phyloP scores from a whole-genome alignment of 176 grass and related monocot genomes.

The Oryza brachyantha region DNA sequence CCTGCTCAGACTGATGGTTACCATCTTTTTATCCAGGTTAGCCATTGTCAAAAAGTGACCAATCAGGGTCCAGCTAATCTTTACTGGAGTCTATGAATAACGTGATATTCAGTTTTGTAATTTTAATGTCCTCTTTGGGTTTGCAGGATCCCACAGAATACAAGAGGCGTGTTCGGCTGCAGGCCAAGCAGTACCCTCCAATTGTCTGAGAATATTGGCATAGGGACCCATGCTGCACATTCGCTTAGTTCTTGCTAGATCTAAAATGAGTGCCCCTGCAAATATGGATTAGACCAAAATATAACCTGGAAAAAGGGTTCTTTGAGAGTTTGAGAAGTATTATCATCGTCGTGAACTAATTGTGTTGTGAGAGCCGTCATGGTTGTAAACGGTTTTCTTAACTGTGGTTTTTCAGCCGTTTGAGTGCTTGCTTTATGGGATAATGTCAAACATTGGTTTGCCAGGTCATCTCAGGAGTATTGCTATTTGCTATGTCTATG shows the following conservation, averaged over 20 bases:
- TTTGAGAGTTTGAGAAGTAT: constrained; percentile 22
- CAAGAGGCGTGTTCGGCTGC: constrained; percentile 70
- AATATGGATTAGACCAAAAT: constrained; percentile 38
- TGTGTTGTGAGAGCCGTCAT: constrained; percentile 11
- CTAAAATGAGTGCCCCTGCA: constrained; percentile 36
- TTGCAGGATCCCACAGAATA: constrained; percentile 76
- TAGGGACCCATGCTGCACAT: constrained; percentile 54
- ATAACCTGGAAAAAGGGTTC: constrained; percentile 24
- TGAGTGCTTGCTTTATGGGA: constrained; percentile 10
- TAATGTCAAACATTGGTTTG: constrained; percentile 23
- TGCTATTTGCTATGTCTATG: background rate
- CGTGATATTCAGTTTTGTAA: background rate
- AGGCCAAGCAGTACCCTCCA: constrained; percentile 72
- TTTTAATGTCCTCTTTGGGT: background rate
- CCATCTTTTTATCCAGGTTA: constrained; percentile 88
- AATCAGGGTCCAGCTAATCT: background rate
- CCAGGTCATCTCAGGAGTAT: background rate
- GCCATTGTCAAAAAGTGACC: constrained; percentile 24
- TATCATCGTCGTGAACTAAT: constrained; percentile 27
- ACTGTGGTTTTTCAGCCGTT: constrained; percentile 18
- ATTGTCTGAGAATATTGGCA: constrained; percentile 45
- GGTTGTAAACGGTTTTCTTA: constrained; percentile 13
- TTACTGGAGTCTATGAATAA: background rate
- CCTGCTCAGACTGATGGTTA: constrained; percentile 96
- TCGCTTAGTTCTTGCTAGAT: constrained; percentile 43